phyloP scores from a whole-genome alignment of 257 asterid genomes.

The Fraxinus pennsylvanica region DNA sequence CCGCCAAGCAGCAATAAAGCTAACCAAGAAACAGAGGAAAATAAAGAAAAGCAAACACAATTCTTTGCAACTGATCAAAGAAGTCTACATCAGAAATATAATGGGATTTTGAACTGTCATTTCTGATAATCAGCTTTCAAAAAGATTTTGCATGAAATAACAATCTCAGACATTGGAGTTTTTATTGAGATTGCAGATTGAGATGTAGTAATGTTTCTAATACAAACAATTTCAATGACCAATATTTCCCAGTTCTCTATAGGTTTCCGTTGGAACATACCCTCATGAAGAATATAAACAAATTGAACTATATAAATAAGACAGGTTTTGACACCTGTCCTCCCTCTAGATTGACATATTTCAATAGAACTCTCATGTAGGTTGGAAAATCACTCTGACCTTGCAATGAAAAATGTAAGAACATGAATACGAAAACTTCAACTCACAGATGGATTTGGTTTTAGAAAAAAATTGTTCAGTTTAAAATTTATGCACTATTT shows the following conservation, averaged over 20 bases:
- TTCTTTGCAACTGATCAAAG: constrained; percentile 17
- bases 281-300: not conserved
- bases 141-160: too few species aligned
- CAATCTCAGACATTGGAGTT: not conserved
- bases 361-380: not conserved
- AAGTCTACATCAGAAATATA: constrained; percentile 5
- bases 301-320: not conserved
- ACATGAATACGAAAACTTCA: not conserved
- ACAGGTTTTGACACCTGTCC: not conserved
- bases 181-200: not conserved
- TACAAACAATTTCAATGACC: not conserved
- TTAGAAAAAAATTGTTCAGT: not conserved
- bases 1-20: constrained; percentile 6
- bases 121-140: constrained; percentile 1
- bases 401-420: not conserved
- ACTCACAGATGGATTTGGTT: not conserved
- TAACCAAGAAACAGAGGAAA: constrained; percentile 2
- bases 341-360: not conserved
- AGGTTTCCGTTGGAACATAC: not conserved
- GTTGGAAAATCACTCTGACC: not conserved
- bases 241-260: not conserved
- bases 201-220: not conserved
- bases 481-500: not conserved
- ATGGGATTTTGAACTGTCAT: constrained; percentile 14
- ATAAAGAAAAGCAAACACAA: constrained; percentile 8